Conservation (phyloP, 768 basidiomycete genomes). For the Suillus alpinus region DNA sequence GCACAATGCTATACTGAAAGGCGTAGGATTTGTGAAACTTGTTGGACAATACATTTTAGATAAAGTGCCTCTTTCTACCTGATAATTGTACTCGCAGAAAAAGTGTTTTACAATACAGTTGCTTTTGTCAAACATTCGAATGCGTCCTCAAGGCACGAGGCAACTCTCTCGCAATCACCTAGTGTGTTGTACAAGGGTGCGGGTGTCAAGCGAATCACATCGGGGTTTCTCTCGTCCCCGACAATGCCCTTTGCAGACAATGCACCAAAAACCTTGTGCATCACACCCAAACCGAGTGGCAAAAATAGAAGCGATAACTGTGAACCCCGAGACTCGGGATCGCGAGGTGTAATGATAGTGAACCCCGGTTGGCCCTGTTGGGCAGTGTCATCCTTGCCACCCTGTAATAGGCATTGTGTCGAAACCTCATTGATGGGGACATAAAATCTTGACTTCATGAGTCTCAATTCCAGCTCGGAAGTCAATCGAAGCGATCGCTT, state of each 20-base stretch:
- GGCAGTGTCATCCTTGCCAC: conserved; percentile 19
- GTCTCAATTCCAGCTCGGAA: conserved; percentile 59
- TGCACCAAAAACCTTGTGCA: conserved; percentile 65
- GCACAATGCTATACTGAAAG: conserved; percentile 52
- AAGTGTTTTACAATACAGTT: background rate
- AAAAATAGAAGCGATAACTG: conserved; percentile 87
- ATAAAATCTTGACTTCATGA: conserved; percentile 64
- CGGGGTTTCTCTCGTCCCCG: conserved; percentile 89
- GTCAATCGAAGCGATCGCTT: conserved; percentile 73
- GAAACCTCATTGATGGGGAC: conserved; percentile 40
- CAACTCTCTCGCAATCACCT: conserved; percentile 73
- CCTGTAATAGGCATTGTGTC: conserved; percentile 24
- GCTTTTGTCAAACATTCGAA: conserved; percentile 32
- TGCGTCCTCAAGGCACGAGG: conserved; percentile 58
- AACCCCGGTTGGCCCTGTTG: conserved; percentile 46
- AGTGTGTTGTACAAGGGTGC: conserved; percentile 84
- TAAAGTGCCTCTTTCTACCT: background rate
- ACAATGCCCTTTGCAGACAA: conserved; percentile 74
- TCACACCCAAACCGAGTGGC: conserved; percentile 51
- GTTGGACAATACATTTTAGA: conserved; percentile 39
- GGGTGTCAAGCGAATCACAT: conserved; percentile 89
- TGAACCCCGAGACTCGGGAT: conserved; percentile 68
- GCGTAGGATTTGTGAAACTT: conserved; percentile 43
- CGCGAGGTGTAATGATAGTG: conserved; percentile 88
- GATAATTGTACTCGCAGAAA: background rate